Base-by-base conservation (phyloP, 2,329 filamentous ascomycete genomes). In the Alternaria novae-zelandiae region DNA sequence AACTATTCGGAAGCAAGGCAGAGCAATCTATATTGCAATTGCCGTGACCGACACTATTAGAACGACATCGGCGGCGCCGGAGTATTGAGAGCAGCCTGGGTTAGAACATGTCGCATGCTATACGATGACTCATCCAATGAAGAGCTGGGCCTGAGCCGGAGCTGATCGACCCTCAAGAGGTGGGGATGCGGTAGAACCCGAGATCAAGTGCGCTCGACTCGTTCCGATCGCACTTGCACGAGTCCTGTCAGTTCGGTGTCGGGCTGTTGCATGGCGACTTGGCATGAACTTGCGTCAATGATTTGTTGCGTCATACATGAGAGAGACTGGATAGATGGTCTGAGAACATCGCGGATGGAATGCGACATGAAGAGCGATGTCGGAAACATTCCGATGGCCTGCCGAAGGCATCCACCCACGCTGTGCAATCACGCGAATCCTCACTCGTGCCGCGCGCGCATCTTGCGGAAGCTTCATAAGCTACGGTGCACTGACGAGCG, bases 31-130 rank as follows among this genome's bases (percentile, higher is more conserved):
- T 30, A 41, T 30, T 15, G 44, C 45, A 41, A 41, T 44, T 58
- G 53, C 65, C 61, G 49, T 25, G 28, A 36, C 21, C 23, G 25
- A 43, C 54, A 25, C 30, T 51, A 45, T 44, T 45, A 50, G 44
- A 50, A 61, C 61, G 32, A 66, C 47, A 15, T 64, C 65, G 65
- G 67, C 56, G 15, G n/a, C 50, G 51, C 65, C 66, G 63, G 43
- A 57, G 26, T 59, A 41, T 61, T 53, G 56, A 59, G n/a, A 50
- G 9, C 20, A 21, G 23, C 15, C 45, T 43, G 23, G 17, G 13
- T 23, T n/a, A 12, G 36, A n/a, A 41, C 20, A 28, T 49, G 26
- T 20, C 28, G 26, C 49, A 36, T 23, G 9, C 28, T 36, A 13
- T n/a, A 36, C 15, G 21, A 51, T 21, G n/a, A 41, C 28, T 41